Evolutionary conservation across 306 rosid species (phyloP).

Genomic region (Datisca glomerata): DNA sequence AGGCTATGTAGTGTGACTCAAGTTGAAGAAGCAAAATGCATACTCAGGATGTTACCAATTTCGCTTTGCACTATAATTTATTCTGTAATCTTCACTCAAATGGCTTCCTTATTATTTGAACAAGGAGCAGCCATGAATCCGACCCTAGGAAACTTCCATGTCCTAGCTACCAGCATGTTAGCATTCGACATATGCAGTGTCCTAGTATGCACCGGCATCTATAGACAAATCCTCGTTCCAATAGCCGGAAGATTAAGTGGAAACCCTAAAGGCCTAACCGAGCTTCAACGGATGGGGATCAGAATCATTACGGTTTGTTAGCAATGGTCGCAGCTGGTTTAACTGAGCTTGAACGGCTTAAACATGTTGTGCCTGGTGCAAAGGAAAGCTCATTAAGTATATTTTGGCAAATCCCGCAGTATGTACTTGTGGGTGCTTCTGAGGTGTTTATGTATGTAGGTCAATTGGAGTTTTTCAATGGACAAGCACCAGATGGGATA

Average conservation of each 20-base stretch:
- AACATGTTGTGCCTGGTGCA: conserved; percentile 17
- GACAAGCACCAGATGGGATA: conserved; percentile 69
- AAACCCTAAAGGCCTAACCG: conserved; percentile 34
- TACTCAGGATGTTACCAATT: conserved; percentile 52
- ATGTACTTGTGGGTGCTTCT: conserved; percentile 52
- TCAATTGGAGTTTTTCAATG: conserved; percentile 62
- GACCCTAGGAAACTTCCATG: conserved; percentile 23
- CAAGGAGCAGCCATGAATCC: conserved; percentile 65
- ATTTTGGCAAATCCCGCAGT: conserved; percentile 72
- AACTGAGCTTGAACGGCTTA: conserved; percentile 42
- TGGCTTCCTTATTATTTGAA: conserved; percentile 76
- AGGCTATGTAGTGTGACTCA: conserved; percentile 54
- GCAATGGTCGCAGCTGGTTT: conserved; percentile 61
- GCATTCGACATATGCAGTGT: conserved; percentile 52
- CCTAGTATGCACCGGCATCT: conserved; percentile 37
- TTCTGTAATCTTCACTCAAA: conserved; percentile 72
- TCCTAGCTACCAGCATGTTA: conserved; percentile 77
- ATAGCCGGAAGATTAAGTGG: conserved; percentile 26
- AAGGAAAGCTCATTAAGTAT: conserved; percentile 45
- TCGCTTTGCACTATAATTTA: conserved; percentile 72
- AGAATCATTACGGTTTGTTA: conserved; percentile 42
- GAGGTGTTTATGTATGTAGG: conserved; percentile 73
- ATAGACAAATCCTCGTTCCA: conserved; percentile 38
- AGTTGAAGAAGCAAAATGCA: conserved; percentile 73
- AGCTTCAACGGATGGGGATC: conserved; percentile 64